Evolutionary conservation across 176 grass and related monocot genomes (phyloP).

Genomic region (Lolium perenne): DNA sequence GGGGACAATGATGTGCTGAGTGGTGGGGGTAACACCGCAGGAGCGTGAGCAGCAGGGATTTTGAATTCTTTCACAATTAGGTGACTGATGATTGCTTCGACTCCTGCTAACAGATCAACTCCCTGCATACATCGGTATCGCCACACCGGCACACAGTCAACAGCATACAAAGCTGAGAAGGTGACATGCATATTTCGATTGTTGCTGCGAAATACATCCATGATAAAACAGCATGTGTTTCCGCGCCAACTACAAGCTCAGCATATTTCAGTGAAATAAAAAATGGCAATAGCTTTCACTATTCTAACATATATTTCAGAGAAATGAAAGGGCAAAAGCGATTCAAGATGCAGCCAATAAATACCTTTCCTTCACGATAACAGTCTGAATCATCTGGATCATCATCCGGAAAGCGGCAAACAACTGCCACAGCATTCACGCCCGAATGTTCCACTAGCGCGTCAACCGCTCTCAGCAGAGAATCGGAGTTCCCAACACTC

Average conservation of each 20-base stretch:
- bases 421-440: constrained; percentile 84
- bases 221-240: background rate
- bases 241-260: background rate
- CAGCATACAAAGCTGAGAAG: background rate
- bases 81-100: constrained; percentile 94
- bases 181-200: background rate
- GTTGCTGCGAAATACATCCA: background rate
- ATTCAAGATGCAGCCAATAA: background rate
- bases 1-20: constrained; percentile 67
- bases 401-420: constrained; percentile 88
- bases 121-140: constrained; percentile 55
- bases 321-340: background rate
- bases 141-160: background rate
- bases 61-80: constrained; percentile 90
- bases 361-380: constrained; percentile 80
- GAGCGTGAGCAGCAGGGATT: constrained; percentile 94
- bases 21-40: constrained; percentile 62
- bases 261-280: background rate
- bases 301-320: too few species aligned
- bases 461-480: constrained; percentile 77
- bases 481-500: constrained; percentile 67
- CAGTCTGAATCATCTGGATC: constrained; percentile 68
- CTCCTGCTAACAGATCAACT: constrained; percentile 85
- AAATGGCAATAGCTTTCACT: too few species aligned
- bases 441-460: constrained; percentile 57